Percentiles rank a stretch among this genome's conserved stretches.
Evolutionary conservation across 495 filamentous ascomycete genomes (phyloP).

Genomic region (Lasiosphaeria miniovina): DNA sequence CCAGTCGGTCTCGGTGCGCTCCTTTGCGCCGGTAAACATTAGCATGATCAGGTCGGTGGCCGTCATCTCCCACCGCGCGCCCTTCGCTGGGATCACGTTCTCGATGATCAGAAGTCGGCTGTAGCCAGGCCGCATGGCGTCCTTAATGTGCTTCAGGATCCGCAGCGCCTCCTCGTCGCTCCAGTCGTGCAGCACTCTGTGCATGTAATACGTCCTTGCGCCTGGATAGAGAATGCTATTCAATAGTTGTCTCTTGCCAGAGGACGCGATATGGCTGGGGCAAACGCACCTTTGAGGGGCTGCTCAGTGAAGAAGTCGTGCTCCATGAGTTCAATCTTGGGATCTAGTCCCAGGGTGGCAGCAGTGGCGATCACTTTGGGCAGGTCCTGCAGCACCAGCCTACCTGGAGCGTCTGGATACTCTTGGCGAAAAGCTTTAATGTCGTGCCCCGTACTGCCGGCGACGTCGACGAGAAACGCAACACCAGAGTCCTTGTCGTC

Average conservation of each 20-base stretch:
- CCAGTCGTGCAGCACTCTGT: constrained; percentile 48
- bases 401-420: constrained; percentile 39
- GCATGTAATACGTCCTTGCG: constrained; percentile 43
- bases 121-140: constrained; percentile 45
- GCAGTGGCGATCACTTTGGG: constrained; percentile 32
- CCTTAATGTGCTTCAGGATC: constrained; percentile 35
- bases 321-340: constrained; percentile 29
- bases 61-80: constrained; percentile 42
- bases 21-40: constrained; percentile 14
- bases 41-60: constrained; percentile 28
- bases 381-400: constrained; percentile 49
- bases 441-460: constrained; percentile 51
- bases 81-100: constrained; percentile 45
- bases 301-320: constrained; percentile 41
- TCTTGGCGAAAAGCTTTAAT: constrained; percentile 41
- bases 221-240: constrained; percentile 14
- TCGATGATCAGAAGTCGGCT: constrained; percentile 50
- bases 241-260: neutral
- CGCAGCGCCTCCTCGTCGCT: constrained; percentile 34
- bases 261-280: neutral
- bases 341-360: neutral
- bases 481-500: constrained; percentile 13
- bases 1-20: constrained; percentile 27
- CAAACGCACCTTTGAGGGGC: constrained; percentile 39
- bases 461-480: constrained; percentile 53